Conservation (phyloP, 192 early-diverging fungal species). For the Phlyctochytrium arcticum region DNA sequence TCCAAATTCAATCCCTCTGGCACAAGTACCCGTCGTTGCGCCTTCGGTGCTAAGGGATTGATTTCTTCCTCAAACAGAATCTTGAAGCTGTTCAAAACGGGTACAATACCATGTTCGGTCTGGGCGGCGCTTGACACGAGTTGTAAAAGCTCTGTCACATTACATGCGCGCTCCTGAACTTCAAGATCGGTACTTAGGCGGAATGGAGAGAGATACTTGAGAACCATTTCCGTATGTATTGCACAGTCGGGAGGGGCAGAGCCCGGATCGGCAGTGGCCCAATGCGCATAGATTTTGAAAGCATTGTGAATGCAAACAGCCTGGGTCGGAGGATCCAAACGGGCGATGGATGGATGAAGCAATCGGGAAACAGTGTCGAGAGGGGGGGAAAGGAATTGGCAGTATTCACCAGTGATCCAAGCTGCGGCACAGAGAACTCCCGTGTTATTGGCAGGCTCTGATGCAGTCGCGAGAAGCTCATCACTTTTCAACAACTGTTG, state of each 20-base stretch:
- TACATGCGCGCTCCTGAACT: conserved; percentile 62
- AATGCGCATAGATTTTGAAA: conserved; percentile 63
- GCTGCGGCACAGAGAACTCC: conserved; percentile 81
- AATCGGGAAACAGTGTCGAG: conserved; percentile 11
- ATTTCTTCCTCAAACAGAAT: conserved; percentile 70
- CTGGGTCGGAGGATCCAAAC: conserved; percentile 56
- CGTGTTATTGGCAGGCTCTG: conserved; percentile 58
- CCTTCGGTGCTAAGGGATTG: conserved; percentile 85
- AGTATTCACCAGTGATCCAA: conserved; percentile 90
- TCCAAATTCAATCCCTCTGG: conserved; percentile 85
- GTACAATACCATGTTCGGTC: not conserved
- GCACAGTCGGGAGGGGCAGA: too few relatives aligned
- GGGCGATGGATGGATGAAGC: conserved; percentile 37
- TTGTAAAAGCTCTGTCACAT: not conserved
- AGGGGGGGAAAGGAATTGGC: conserved; percentile 27
- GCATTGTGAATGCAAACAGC: conserved; percentile 69
- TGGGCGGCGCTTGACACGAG: not conserved
- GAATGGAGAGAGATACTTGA: conserved; percentile 21
- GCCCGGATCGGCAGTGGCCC: conserved; percentile 38
- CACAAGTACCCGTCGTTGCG: conserved; percentile 84
- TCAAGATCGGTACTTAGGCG: conserved; percentile 56
- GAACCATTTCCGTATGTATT: not conserved
- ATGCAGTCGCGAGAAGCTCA: conserved; percentile 52
- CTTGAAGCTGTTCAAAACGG: conserved; percentile 12
- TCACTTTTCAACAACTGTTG: conserved; percentile 68